phyloP scores from a whole-genome alignment of 2,329 filamentous ascomycete genomes.

The Pestalotiopsis sp. region DNA sequence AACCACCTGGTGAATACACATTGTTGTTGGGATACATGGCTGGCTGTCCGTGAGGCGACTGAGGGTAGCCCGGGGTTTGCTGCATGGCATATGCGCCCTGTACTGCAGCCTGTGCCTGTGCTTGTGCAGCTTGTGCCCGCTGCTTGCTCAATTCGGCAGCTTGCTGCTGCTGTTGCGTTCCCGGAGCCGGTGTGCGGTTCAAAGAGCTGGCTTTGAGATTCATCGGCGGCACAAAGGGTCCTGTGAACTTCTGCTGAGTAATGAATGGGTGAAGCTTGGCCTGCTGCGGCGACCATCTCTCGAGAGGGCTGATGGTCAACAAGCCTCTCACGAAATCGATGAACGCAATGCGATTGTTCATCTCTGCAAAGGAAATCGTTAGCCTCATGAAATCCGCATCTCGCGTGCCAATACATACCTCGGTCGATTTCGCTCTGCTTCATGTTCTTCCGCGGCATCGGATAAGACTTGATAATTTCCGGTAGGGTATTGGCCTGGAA shows the following conservation, averaged over 20 bases:
- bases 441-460: conserved; percentile 99
- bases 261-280: conserved; percentile 98
- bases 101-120: conserved; percentile 69
- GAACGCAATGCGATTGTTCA: conserved; percentile 96
- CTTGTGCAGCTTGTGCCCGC: conserved; percentile 72
- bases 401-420: conserved; percentile 60
- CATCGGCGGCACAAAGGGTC: conserved; percentile 95
- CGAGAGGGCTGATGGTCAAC: conserved; percentile 91
- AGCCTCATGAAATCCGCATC: conserved; percentile 12
- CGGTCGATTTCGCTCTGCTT: conserved; percentile 94
- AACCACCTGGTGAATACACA: conserved; percentile 70
- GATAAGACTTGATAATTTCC: conserved; percentile 96
- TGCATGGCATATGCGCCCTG: conserved; percentile 65
- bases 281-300: conserved; percentile 97
- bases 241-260: conserved; percentile 95
- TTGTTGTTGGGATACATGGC: conserved; percentile 82
- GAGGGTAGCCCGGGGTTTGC: conserved; percentile 39
- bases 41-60: conserved; percentile 50
- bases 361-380: conserved; percentile 63
- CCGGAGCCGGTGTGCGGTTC: conserved; percentile 86
- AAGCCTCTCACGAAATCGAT: conserved; percentile 97
- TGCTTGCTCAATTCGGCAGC: conserved; percentile 94
- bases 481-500: conserved; percentile 93
- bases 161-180: conserved; percentile 93
- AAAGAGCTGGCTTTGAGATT: conserved; percentile 86